A percentile compares a stretch with the other conserved stretches of the same genome.
Evolutionary conservation across 2,329 filamentous ascomycete species (phyloP).

Genomic region (Diplodia seriata): DNA sequence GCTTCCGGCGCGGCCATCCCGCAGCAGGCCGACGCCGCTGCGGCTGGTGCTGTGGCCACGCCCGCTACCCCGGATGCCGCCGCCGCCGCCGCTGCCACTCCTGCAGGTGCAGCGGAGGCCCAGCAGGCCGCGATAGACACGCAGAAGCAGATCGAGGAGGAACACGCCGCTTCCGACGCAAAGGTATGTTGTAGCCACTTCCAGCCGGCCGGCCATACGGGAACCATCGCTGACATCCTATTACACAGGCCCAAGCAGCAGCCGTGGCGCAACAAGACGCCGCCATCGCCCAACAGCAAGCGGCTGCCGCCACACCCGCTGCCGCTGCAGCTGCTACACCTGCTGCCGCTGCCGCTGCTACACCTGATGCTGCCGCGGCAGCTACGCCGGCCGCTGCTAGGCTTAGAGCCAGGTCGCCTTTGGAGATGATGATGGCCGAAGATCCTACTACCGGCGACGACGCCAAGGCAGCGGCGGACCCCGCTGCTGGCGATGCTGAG

Average conservation of each 20-base stretch:
- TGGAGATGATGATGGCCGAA: background rate
- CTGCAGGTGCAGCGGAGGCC: background rate
- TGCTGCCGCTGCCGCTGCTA: background rate
- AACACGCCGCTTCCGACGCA: background rate
- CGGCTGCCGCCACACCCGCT: background rate
- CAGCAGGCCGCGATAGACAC: background rate
- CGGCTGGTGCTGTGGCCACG: background rate
- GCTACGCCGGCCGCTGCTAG: background rate
- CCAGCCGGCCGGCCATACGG: too few species aligned
- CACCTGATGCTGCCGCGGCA: background rate
- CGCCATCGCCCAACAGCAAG: background rate
- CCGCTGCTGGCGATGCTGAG: background rate
- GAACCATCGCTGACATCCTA: background rate
- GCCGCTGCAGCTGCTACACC: background rate
- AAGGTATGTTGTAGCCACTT: background rate
- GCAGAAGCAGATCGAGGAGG: background rate
- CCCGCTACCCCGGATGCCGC: background rate
- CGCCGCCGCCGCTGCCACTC: background rate
- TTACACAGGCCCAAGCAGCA: background rate
- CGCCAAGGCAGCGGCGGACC: background rate
- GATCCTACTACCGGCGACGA: background rate
- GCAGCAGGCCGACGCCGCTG: background rate
- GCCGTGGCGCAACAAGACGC: background rate
- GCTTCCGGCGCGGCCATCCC: constrained; percentile 19
- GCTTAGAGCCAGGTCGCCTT: background rate